Conservation (phyloP, 768 basidiomycete genomes). For the Mycena indigotica region DNA sequence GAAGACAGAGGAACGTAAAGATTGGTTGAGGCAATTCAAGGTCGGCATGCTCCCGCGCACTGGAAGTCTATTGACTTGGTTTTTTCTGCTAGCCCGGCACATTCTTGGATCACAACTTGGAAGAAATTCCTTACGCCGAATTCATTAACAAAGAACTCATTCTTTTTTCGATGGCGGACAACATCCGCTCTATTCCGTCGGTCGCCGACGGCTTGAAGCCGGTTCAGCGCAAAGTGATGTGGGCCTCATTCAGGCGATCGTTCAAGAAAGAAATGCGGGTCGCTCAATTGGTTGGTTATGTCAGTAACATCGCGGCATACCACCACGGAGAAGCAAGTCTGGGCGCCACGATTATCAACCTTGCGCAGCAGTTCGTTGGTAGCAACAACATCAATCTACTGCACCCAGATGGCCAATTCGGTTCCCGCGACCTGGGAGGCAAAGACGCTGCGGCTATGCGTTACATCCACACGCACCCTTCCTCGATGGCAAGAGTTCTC, state of each 20-base stretch:
- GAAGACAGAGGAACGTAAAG: constrained; percentile 97
- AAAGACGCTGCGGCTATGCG: constrained; percentile 96
- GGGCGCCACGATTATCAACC: constrained; percentile 85
- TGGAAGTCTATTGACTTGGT: no score
- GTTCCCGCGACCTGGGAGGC: constrained; percentile 89
- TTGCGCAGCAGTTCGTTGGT: constrained; percentile 94
- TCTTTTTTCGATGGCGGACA: constrained; percentile 99
- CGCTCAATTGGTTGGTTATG: constrained; percentile 93
- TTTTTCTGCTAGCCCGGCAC: constrained; percentile 69
- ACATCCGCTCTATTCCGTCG: constrained; percentile 96
- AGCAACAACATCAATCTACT: constrained; percentile 94
- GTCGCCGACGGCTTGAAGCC: constrained; percentile 94
- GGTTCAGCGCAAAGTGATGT: constrained; percentile 95
- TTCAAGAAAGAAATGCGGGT: constrained; percentile 88
- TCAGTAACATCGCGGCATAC: constrained; percentile 91
- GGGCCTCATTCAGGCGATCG: constrained; percentile 94
- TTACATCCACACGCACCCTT: constrained; percentile 90
- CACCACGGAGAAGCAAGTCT: constrained; percentile 95
- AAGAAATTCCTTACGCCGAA: constrained; percentile 85
- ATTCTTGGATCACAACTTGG: constrained; percentile 84
- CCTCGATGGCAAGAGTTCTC: constrained; percentile 70
- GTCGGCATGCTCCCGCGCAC: constrained; percentile 42
- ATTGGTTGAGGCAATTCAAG: constrained; percentile 94
- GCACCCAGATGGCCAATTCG: constrained; percentile 89
- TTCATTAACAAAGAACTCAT: constrained; percentile 99